phyloP scores from a whole-genome alignment of 495 filamentous ascomycete genomes.

The Cercophora scortea region DNA sequence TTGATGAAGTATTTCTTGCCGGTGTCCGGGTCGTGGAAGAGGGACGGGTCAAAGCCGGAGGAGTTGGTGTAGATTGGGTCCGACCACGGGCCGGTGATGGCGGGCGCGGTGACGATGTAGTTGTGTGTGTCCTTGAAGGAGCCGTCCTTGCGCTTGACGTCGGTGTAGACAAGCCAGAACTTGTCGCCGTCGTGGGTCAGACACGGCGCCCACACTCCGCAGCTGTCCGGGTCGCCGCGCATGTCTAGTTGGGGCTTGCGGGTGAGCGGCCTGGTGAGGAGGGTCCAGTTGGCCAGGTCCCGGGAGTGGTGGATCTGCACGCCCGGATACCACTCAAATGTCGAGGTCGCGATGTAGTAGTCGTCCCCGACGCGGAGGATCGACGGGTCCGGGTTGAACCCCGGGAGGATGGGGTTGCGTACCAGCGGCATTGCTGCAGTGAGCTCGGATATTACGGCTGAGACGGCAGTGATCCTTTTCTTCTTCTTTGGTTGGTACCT shows the following conservation, averaged over 20 bases:
- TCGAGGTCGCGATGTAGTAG: slow-evolving; percentile 57
- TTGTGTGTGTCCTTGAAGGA: slow-evolving; percentile 49
- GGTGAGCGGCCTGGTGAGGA: slow-evolving; percentile 51
- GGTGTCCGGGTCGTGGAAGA: slow-evolving; percentile 49
- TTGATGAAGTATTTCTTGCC: slow-evolving; percentile 50
- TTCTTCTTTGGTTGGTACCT: background rate
- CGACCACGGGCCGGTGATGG: slow-evolving; percentile 47
- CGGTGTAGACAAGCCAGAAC: slow-evolving; percentile 51
- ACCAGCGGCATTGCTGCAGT: slow-evolving; percentile 30
- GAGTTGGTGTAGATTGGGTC: slow-evolving; percentile 47
- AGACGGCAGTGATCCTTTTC: background rate
- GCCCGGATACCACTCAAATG: slow-evolving; percentile 56
- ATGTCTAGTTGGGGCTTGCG: slow-evolving; percentile 55
- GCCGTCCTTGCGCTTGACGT: slow-evolving; percentile 50
- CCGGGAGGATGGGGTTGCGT: slow-evolving; percentile 54
- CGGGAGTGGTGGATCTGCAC: slow-evolving; percentile 51
- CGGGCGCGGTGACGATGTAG: slow-evolving; percentile 40
- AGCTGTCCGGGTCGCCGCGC: slow-evolving; percentile 48
- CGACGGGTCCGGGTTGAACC: slow-evolving; percentile 57
- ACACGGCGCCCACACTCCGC: slow-evolving; percentile 58
- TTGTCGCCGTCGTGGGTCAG: slow-evolving; percentile 48
- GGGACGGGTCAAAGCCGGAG: slow-evolving; percentile 49
- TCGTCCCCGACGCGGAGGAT: slow-evolving; percentile 47
- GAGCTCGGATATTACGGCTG: too few species aligned
- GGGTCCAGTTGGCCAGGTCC: slow-evolving; percentile 51